phyloP scores from a whole-genome alignment of 1,284 basidiomycete genomes.

The Pseudozyma flocculosa region DNA sequence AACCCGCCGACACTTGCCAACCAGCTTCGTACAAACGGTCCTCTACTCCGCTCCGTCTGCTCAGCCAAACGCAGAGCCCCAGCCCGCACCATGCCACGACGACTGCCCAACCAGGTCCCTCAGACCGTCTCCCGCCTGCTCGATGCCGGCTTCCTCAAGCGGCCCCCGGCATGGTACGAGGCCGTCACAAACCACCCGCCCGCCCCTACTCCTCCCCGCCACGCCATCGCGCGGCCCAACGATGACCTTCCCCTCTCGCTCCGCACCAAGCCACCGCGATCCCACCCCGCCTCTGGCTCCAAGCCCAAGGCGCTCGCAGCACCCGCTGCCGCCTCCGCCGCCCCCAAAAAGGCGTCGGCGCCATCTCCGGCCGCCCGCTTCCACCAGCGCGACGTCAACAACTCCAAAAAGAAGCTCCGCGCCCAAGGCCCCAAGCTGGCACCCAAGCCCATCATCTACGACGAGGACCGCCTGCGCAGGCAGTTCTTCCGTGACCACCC shows the following conservation, averaged over 20 bases:
- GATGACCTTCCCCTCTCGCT: slow-evolving; percentile 46
- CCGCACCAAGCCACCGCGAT: slow-evolving; percentile 11
- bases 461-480: slow-evolving; percentile 80
- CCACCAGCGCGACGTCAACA: slow-evolving; percentile 31
- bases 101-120: slow-evolving; percentile 84
- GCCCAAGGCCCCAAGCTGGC: slow-evolving; percentile 63
- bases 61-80: slow-evolving; percentile 2
- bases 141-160: slow-evolving; percentile 68
- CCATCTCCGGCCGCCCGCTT: neutral
- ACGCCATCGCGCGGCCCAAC: slow-evolving; percentile 65
- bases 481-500: slow-evolving; percentile 96
- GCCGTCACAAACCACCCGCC: slow-evolving; percentile 86
- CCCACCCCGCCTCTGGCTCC: no score
- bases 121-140: slow-evolving; percentile 81
- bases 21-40: no score
- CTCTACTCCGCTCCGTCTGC: no score
- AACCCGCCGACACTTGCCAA: no score
- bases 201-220: slow-evolving; percentile 74
- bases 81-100: slow-evolving; percentile 72
- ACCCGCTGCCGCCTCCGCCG: no score
- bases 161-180: slow-evolving; percentile 80
- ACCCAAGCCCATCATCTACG: slow-evolving; percentile 72
- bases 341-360: no score
- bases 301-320: no score
- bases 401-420: slow-evolving; percentile 52